Percentiles rank a stretch among this genome's conserved stretches.
Evolutionary conservation across 2,329 filamentous ascomycete genomes (phyloP).

Genomic region (Ophiognomonia clavigignenti-juglandacearum): DNA sequence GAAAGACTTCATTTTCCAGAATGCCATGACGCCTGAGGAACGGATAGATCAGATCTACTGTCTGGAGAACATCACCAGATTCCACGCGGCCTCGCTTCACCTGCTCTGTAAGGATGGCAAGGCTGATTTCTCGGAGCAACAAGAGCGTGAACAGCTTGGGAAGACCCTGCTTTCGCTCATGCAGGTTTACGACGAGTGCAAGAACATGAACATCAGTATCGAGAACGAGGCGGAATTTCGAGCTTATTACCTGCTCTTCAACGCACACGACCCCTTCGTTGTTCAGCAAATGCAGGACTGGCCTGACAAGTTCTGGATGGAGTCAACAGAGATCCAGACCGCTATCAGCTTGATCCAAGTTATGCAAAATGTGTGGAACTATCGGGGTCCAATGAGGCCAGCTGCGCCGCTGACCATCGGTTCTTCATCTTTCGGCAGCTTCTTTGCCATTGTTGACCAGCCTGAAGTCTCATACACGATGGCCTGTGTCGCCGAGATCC

Average conservation of each 20-base stretch:
- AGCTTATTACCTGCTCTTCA: constrained; percentile 60
- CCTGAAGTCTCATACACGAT: constrained; percentile 60
- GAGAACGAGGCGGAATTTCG: constrained; percentile 63
- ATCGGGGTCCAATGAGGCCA: constrained; percentile 53
- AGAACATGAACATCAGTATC: constrained; percentile 51
- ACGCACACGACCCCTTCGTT: constrained; percentile 54
- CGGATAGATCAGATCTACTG: constrained; percentile 57
- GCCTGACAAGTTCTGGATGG: constrained; percentile 49
- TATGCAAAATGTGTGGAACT: constrained; percentile 52
- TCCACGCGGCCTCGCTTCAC: constrained; percentile 62
- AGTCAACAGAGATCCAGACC: constrained; percentile 55
- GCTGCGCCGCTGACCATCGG: constrained; percentile 43
- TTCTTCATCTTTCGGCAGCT: constrained; percentile 45
- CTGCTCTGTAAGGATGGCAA: constrained; percentile 54
- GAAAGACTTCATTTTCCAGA: constrained; percentile 65
- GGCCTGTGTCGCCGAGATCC: constrained; percentile 65
- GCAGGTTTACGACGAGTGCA: constrained; percentile 62
- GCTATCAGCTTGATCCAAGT: constrained; percentile 57
- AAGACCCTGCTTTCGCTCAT: constrained; percentile 62
- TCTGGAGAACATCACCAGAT: constrained; percentile 61
- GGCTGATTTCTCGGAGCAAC: constrained; percentile 59
- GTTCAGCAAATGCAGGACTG: constrained; percentile 51
- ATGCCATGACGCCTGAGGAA: constrained; percentile 52
- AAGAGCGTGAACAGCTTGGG: constrained; percentile 63
- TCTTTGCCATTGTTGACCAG: constrained; percentile 56